Evolutionary conservation across 2,329 filamentous ascomycete genomes (phyloP).

Genomic region (Hypoxylon rubiginosum): DNA sequence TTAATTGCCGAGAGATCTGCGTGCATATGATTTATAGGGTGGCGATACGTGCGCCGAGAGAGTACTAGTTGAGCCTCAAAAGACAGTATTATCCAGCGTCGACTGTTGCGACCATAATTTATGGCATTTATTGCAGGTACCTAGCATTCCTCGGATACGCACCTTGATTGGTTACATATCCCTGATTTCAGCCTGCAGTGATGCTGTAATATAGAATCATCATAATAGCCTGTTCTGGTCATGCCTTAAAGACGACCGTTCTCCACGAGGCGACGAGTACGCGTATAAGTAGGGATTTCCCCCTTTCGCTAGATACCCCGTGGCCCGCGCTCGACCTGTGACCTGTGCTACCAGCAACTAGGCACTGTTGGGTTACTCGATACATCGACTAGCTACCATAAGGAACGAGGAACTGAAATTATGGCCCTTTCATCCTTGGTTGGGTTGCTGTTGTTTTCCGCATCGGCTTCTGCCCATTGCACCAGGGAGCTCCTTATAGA

Average conservation of each 20-base stretch:
- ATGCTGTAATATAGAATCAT: constrained; percentile 12
- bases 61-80: constrained; percentile 12
- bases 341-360: background rate
- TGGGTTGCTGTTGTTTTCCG: constrained; percentile 30
- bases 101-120: constrained; percentile 6
- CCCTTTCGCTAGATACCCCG: background rate
- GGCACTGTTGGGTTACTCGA: background rate
- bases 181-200: constrained; percentile 17
- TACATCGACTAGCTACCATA: background rate
- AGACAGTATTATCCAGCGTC: background rate
- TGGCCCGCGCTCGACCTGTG: background rate
- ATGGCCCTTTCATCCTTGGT: constrained; percentile 21
- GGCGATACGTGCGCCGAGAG: constrained; percentile 8
- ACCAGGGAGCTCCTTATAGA: constrained; percentile 42
- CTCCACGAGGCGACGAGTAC: constrained; percentile 1
- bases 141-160: background rate
- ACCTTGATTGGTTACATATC: constrained; percentile 2
- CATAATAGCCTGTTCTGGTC: constrained; percentile 35
- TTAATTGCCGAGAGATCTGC: constrained; percentile 26
- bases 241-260: constrained; percentile 1
- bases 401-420: background rate
- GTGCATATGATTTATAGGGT: constrained; percentile 13
- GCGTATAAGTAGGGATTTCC: background rate
- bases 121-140: constrained; percentile 10
- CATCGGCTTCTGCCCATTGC: constrained; percentile 33